Percentiles rank a stretch among this genome's conserved stretches.
Conservation (phyloP, 192 early-diverging fungal species). For the Entomortierella beljakovae region DNA sequence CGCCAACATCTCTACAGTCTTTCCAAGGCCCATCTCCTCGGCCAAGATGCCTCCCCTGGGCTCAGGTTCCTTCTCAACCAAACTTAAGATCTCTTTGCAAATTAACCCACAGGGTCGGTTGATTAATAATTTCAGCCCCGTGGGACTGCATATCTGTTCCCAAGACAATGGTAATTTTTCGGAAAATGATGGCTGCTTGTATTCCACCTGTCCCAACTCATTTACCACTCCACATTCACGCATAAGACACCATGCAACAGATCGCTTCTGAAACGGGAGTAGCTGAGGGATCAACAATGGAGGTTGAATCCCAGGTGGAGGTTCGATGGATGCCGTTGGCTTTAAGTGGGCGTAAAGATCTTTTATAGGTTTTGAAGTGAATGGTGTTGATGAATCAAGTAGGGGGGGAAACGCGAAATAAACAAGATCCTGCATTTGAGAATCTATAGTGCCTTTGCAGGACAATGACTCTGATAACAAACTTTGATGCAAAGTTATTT, state of each 20-base stretch:
- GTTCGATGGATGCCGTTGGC: background rate
- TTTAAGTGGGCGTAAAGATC: slow-evolving; percentile 28
- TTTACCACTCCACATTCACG: slow-evolving; percentile 24
- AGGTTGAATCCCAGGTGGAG: slow-evolving; percentile 18
- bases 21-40: slow-evolving; percentile 78
- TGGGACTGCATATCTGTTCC: slow-evolving; percentile 8
- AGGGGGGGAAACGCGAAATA: slow-evolving; percentile 21
- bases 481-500: background rate
- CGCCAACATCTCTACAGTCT: slow-evolving; percentile 73
- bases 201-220: slow-evolving; percentile 12
- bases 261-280: slow-evolving; percentile 23
- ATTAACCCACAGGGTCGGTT: slow-evolving; percentile 23
- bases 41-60: slow-evolving; percentile 60
- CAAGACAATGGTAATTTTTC: slow-evolving; percentile 37
- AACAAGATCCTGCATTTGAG: slow-evolving; percentile 17
- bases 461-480: slow-evolving; percentile 5
- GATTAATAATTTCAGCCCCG: slow-evolving; percentile 1
- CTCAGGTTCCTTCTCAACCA: background rate
- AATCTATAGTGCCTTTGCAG: background rate
- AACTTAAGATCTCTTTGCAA: background rate
- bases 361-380: slow-evolving; percentile 25
- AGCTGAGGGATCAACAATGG: slow-evolving; percentile 5
- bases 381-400: background rate
- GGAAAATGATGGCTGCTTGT: slow-evolving; percentile 5
- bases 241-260: slow-evolving; percentile 28